Evolutionary conservation across 768 basidiomycete species (phyloP), one percentile per base, ranked within the genome.

Genomic region (Tubosaeta brunneosetosa): DNA sequence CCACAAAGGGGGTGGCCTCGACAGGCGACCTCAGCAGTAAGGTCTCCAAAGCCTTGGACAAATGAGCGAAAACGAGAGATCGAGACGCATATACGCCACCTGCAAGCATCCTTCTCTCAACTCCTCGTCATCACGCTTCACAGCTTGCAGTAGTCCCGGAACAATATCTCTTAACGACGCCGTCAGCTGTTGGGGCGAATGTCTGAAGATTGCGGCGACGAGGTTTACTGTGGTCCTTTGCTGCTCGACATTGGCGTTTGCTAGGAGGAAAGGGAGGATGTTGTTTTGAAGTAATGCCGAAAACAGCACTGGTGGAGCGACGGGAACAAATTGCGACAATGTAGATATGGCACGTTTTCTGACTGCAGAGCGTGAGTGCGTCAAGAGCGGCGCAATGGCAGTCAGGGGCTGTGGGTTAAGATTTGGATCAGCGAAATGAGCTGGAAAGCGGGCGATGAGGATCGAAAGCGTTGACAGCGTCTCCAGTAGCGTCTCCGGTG

Each of bases 261-360:
- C 60, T 6, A 67, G 68, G 17, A 86, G 79, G 62, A 77, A 83
- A 14, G 86, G 84, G 31, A 83, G 73, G 0, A 92, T 77, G 31
- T 80, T 76, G 4, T 73, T 71, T 47, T 75, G 72, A 42, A 93
- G 71, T 29, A 92, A 71, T n/a, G 77, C 70, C 2, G 75, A 66
- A 64, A 90, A 88, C 10, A 88, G 68, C 3, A 76, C 73, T 4
- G 82, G 75, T 37, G 80, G 81, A 9, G 86, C 85, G 40, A 83
- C 81, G 14, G 85, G 88, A 36, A 94, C 78, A 65, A 93, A 88
- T 58, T 92, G 89, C 0, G 91, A 88, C 38, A 93, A 68, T 0
- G 93, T 91, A 34, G 84, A 75, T 53, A 97, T 94, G 3, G 92
- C 89, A 47, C 94, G 87, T 74, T 98, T 98, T 47, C 94, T 84